Evolutionary conservation across 106 monocot species (phyloP).

Genomic region (Dactylorhiza incarnata): DNA sequence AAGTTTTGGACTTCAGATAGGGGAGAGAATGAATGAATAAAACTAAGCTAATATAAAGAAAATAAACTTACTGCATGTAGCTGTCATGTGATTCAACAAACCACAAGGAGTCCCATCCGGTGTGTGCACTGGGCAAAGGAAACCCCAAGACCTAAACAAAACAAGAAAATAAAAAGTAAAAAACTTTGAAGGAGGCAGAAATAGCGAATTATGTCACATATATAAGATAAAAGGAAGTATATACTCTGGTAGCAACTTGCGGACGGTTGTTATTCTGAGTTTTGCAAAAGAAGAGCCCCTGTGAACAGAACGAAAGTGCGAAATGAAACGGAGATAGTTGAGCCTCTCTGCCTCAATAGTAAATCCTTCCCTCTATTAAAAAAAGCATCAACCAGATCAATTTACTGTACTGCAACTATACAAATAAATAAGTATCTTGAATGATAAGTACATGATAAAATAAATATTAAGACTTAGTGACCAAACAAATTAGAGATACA

Average conservation of each 20-base stretch:
- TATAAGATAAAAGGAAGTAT: conserved; percentile 26
- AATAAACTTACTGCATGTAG: conserved; percentile 60
- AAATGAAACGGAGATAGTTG: conserved; percentile 79
- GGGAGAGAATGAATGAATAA: not conserved
- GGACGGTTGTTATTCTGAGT: conserved; percentile 82
- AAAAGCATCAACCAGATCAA: conserved; percentile 4
- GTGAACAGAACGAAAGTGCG: conserved; percentile 90
- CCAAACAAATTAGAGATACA: not conserved
- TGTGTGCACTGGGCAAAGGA: conserved; percentile 96
- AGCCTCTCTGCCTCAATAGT: conserved; percentile 80
- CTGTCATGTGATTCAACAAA: conserved; percentile 90
- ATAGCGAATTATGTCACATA: not conserved
- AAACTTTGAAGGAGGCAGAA: not conserved
- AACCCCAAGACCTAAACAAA: conserved; percentile 85
- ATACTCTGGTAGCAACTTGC: conserved; percentile 98
- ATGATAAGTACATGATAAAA: not conserved
- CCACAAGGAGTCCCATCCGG: conserved; percentile 98
- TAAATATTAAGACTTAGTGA: not conserved
- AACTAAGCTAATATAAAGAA: not conserved
- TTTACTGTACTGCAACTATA: not conserved
- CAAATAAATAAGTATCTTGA: not conserved
- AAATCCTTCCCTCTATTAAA: conserved; percentile 65
- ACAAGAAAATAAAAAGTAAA: conserved; percentile 8
- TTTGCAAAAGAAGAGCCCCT: conserved; percentile 88
- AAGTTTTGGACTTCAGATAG: not conserved